phyloP scores from a whole-genome alignment of 108 stramenopile genomes.

The Cyclostephanos invisitatus region DNA sequence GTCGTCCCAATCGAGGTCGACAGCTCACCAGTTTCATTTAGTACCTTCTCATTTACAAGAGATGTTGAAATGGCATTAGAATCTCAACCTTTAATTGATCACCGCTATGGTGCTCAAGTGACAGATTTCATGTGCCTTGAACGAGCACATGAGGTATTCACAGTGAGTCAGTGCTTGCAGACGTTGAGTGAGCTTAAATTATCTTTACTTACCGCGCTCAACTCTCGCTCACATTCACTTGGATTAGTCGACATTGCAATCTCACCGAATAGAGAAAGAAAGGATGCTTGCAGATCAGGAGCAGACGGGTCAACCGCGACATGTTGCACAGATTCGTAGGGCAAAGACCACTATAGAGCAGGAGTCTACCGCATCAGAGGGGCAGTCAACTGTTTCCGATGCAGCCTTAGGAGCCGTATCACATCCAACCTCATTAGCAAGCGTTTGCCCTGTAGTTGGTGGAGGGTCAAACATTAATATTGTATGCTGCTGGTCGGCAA shows the following conservation, averaged over 20 bases:
- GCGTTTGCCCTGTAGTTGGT: constrained; percentile 51
- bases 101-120: constrained; percentile 12
- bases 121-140: constrained; percentile 76
- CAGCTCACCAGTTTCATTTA: constrained; percentile 47
- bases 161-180: constrained; percentile 28
- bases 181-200: neutral
- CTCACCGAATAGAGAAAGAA: constrained; percentile 40
- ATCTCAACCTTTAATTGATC: constrained; percentile 7
- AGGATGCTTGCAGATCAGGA: constrained; percentile 52
- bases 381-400: neutral
- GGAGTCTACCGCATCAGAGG: constrained; percentile 10
- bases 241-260: constrained; percentile 26
- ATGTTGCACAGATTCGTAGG: constrained; percentile 82
- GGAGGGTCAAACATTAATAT: constrained; percentile 58
- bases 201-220: neutral
- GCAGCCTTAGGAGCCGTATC: neutral
- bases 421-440: constrained; percentile 78
- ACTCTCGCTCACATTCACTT: neutral
- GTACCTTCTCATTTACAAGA: constrained; percentile 46
- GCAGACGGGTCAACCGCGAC: constrained; percentile 65
- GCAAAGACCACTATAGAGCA: constrained; percentile 48
- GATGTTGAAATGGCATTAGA: constrained; percentile 16
- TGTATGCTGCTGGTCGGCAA: constrained; percentile 72
- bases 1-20: constrained; percentile 48
- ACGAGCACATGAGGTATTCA: constrained; percentile 64